Evolutionary conservation across 2,329 filamentous ascomycete species (phyloP).

Genomic region (Xylaria multiplex): DNA sequence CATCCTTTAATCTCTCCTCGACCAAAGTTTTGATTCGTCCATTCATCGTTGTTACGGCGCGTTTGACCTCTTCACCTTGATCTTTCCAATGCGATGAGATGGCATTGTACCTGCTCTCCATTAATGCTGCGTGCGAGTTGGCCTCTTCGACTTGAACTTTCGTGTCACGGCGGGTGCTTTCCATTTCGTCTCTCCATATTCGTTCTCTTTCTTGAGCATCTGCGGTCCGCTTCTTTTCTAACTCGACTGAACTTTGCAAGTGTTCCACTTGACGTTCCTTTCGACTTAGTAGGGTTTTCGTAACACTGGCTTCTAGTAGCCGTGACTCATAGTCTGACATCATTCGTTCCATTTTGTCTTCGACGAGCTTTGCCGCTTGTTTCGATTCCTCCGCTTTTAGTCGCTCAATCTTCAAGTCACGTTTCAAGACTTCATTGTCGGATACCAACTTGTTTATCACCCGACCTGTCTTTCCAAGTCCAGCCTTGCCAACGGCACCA

Average conservation of each 20-base stretch:
- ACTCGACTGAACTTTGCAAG: slow-evolving; percentile 70
- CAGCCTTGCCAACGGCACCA: slow-evolving; percentile 74
- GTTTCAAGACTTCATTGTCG: slow-evolving; percentile 80
- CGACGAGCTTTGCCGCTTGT: slow-evolving; percentile 72
- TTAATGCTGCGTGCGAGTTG: slow-evolving; percentile 70
- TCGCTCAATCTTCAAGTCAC: slow-evolving; percentile 75
- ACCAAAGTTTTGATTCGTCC: slow-evolving; percentile 65
- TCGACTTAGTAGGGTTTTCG: slow-evolving; percentile 74
- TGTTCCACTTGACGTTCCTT: slow-evolving; percentile 80
- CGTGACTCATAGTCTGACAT: slow-evolving; percentile 75
- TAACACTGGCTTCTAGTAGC: slow-evolving; percentile 75
- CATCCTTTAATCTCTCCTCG: slow-evolving; percentile 67
- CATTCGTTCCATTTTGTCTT: slow-evolving; percentile 76
- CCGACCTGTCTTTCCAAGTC: slow-evolving; percentile 77
- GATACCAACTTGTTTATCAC: slow-evolving; percentile 85
- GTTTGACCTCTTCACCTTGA: slow-evolving; percentile 70
- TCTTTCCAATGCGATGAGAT: slow-evolving; percentile 74
- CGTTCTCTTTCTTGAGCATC: slow-evolving; percentile 69
- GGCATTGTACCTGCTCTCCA: slow-evolving; percentile 76
- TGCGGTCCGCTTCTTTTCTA: slow-evolving; percentile 70
- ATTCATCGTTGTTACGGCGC: slow-evolving; percentile 60
- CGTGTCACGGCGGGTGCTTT: slow-evolving; percentile 68
- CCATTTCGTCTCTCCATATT: slow-evolving; percentile 71
- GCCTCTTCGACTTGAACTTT: slow-evolving; percentile 73
- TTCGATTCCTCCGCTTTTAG: slow-evolving; percentile 76